Percentiles rank a stretch among this genome's conserved stretches.
Evolutionary conservation across 192 early-diverging fungal species (phyloP).

Genomic region (Coemansia furcata): DNA sequence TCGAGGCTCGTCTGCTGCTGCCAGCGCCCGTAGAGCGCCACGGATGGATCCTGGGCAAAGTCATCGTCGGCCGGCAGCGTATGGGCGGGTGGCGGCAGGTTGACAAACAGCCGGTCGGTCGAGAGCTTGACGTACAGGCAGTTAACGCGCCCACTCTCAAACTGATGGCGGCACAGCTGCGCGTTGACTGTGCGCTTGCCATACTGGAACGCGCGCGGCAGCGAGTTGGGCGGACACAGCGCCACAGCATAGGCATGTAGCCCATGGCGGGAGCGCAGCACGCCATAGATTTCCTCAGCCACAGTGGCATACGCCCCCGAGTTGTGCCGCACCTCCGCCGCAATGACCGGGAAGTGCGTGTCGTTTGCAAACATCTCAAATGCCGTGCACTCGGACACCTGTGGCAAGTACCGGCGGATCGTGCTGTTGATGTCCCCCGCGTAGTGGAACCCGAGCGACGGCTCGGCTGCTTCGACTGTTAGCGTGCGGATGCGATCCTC

Average conservation of each 20-base stretch:
- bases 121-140: constrained; percentile 58
- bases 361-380: constrained; percentile 70
- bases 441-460: constrained; percentile 47
- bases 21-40: constrained; percentile 50
- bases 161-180: constrained; percentile 62
- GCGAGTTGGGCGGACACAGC: constrained; percentile 56
- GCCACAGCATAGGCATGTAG: constrained; percentile 62
- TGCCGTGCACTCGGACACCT: constrained; percentile 50
- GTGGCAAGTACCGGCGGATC: constrained; percentile 27
- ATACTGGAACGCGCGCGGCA: constrained; percentile 72
- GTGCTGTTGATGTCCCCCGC: constrained; percentile 38
- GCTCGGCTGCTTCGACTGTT: constrained; percentile 32
- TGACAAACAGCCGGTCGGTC: constrained; percentile 62
- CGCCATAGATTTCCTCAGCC: constrained; percentile 56
- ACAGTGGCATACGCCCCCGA: constrained; percentile 54
- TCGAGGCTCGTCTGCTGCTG: constrained; percentile 73
- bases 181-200: constrained; percentile 65
- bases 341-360: constrained; percentile 71
- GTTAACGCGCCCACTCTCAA: constrained; percentile 60
- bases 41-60: constrained; percentile 27
- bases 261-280: constrained; percentile 60
- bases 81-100: constrained; percentile 53
- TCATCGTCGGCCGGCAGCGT: constrained; percentile 45
- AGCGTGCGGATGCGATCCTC: constrained; percentile 72
- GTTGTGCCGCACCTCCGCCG: constrained; percentile 61